These are phyloP conservation scores for Trametes villosa DNA, from an alignment of 768 basidiomycete genomes.

Conservation along the genomic window DNA sequence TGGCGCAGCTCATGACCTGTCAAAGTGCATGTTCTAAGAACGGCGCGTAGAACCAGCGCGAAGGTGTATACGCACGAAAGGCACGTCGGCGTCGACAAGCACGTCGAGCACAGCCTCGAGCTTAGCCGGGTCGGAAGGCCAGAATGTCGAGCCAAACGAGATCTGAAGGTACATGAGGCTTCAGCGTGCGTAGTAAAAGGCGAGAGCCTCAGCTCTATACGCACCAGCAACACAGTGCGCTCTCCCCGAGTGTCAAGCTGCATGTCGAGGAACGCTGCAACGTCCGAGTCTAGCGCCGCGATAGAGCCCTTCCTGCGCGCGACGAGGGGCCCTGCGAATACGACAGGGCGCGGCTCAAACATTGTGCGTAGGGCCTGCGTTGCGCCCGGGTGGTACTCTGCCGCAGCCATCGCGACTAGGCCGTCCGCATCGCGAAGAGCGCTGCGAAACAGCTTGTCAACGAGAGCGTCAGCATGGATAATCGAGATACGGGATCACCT, in stretches of 20 bases:
- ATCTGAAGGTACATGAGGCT: not conserved
- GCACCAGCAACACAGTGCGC: not conserved
- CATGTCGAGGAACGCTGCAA: not conserved
- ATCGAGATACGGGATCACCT: not conserved
- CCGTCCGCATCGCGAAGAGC: not conserved
- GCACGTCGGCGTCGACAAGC: not conserved
- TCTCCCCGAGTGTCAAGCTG: not conserved
- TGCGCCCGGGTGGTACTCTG: not conserved
- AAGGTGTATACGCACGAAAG: slow-evolving; percentile 16
- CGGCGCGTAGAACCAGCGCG: not conserved
- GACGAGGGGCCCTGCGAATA: not conserved
- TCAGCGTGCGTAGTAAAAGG: not conserved
- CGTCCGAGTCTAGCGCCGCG: not conserved
- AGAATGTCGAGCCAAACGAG: slow-evolving; percentile 9
- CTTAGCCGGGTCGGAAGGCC: slow-evolving; percentile 7
- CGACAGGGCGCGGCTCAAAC: too few species aligned
- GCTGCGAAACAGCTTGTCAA: not conserved
- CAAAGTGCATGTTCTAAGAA: too few species aligned
- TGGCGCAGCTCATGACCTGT: not conserved
- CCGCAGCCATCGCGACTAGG: not conserved
- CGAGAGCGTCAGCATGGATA: not conserved
- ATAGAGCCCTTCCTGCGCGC: not conserved
- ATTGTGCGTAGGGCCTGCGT: not conserved
- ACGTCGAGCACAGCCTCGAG: slow-evolving; percentile 3
- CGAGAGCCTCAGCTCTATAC: not conserved